Base-by-base conservation (phyloP, 2,329 filamentous ascomycete species). In the Venturia asperata region DNA sequence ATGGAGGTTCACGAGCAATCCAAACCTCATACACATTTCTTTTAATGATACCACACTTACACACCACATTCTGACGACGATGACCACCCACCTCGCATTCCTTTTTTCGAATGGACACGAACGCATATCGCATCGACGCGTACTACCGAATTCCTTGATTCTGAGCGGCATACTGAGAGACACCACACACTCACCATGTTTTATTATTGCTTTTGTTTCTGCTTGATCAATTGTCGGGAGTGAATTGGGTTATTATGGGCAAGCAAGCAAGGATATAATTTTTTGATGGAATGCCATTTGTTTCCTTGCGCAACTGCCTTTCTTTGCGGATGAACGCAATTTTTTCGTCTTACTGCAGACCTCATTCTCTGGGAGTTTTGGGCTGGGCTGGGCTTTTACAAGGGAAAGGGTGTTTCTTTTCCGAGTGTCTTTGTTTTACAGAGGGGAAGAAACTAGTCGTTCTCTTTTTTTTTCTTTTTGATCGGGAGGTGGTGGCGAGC, bases 1-100 rank as follows among this genome's bases (percentile, higher is more conserved):
- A 99, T 99, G 94, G 94, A 97, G 82, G 94, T 99, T 72, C 94
- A 99, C 77, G 94, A 97, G 79, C 91, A 89, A 76, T 97, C 94
- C 70, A 99, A 97, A 81, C 92, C 97, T 74, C 97, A 99, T 82
- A 99, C 94, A 72, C 94, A 99, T 84, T 99, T 99, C 85, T 97
- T 99, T 83, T 99, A 58, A 61, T 61, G 60, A 61, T n/a, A 42
- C 10, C 37, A 61, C 60, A 61, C 27, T 34, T 37, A 39, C 27
- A 2, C 17, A n/a, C 52, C 27, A 37, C 30, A 58, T 58, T 58
- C 52, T 58, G 52, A 58, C 30, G 52, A 58, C 52, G 52, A 58
- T 21, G 52, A 58, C 52, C 49, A 58, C 52, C 24, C 30, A 17
- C 9, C 30, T 58, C 30, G 52, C 15, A 58, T 58, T n/a, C 30